Evolutionary conservation across 495 filamentous ascomycete species (phyloP).

Genomic region (Penicillium riverlandense): DNA sequence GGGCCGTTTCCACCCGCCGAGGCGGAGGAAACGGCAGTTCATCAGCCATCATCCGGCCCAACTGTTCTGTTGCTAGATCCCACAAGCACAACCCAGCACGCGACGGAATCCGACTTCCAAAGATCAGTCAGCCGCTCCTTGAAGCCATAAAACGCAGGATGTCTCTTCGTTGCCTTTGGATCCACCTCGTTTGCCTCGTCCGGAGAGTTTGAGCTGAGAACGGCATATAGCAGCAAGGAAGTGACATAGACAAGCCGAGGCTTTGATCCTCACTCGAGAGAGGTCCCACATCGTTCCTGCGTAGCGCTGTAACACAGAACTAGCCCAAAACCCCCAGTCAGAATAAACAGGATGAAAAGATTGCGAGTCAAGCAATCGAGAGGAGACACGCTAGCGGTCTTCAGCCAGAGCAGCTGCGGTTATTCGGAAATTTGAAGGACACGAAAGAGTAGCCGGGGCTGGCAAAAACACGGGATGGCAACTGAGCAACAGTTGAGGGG

Average conservation of each 20-base stretch:
- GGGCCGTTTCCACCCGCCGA: constrained; percentile 45
- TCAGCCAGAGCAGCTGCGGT: constrained; percentile 5
- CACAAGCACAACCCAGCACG: constrained; percentile 29
- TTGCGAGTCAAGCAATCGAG: constrained; percentile 4
- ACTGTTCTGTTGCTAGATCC: constrained; percentile 16
- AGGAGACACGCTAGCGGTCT: neutral
- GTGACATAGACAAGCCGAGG: constrained; percentile 72
- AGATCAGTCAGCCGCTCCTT: constrained; percentile 19
- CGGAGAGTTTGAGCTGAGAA: constrained; percentile 1
- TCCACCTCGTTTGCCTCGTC: constrained; percentile 3
- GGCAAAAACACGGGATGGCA: neutral
- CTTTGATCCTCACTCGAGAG: constrained; percentile 96
- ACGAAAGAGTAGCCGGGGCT: neutral
- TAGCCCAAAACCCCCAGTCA: neutral
- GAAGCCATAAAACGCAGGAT: constrained; percentile 16
- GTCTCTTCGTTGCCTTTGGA: constrained; percentile 24
- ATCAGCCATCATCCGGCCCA: constrained; percentile 7
- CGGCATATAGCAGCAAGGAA: constrained; percentile 7
- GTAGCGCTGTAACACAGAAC: constrained; percentile 2
- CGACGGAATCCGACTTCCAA: constrained; percentile 18
- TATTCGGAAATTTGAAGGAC: neutral
- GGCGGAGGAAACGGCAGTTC: constrained; percentile 30
- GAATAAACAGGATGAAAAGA: constrained; percentile 1
- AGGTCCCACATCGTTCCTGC: constrained; percentile 55
- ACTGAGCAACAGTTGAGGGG: constrained; percentile 12